Evolutionary conservation across 1,284 basidiomycete species (phyloP).

Genomic region (Apiotrichum porosum): DNA sequence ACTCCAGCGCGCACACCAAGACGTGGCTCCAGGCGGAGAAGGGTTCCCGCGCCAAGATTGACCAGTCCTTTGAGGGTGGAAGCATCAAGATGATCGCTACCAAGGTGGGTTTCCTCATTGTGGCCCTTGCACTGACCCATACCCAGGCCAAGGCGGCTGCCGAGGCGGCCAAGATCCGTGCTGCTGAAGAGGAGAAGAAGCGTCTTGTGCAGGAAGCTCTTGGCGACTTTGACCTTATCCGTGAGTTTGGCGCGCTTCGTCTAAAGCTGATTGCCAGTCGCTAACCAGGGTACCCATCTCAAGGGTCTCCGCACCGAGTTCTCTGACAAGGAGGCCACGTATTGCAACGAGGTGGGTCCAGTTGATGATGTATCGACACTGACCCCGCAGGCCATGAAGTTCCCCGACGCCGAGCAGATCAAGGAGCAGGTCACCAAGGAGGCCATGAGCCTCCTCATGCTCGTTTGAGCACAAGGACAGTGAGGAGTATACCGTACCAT

Average conservation of each 20-base stretch:
- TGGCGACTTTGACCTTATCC: slow-evolving; percentile 9
- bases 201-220: slow-evolving; percentile 5
- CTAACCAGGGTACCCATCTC: neutral
- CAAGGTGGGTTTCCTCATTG: too few species aligned
- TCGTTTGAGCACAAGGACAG: too few species aligned
- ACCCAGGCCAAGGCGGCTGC: neutral
- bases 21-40: neutral
- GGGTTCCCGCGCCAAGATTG: neutral
- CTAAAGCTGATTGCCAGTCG: neutral
- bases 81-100: too few species aligned
- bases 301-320: neutral
- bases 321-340: too few species aligned
- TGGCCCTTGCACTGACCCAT: too few species aligned
- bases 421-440: too few species aligned
- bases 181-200: slow-evolving; percentile 1
- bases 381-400: neutral
- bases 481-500: too few species aligned
- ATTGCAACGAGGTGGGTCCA: neutral
- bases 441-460: too few species aligned
- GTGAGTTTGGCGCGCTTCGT: slow-evolving; percentile 3
- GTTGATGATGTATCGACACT: neutral
- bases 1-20: neutral
- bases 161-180: slow-evolving; percentile 5
- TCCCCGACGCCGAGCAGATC: neutral
- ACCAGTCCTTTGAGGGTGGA: neutral